Base-by-base conservation (phyloP, 2,329 filamentous ascomycete genomes). In the Didymella glomerata region DNA sequence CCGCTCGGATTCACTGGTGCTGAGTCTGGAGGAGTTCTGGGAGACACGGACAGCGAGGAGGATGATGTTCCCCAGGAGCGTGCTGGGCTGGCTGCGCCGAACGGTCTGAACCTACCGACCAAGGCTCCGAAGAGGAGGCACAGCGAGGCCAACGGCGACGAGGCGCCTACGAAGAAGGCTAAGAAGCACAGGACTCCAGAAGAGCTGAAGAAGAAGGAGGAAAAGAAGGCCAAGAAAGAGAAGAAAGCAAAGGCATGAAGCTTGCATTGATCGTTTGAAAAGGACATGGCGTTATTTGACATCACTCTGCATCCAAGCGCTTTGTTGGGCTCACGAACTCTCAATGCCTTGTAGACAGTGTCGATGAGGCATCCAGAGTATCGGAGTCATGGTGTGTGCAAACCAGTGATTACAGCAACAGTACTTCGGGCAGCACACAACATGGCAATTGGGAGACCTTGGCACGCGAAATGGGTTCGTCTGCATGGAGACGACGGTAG, bases 1-100 rank as follows among this genome's bases (percentile, higher is more conserved):
- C 90, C 90, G 1, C 84, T 89, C 44, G 90, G 90, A 14, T 83
- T 83, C 63, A 51, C 54, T 4, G 81, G 81, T 4, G 58, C 68
- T 11, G 81, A 80, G 25, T 77, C 77, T 28, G 74, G 73, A 28
- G 82, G 77, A 25, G 77, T 58, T 18, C 76, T 81, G 66, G 84
- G 69, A 13, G 76, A 73, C 22, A 77, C 75, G 6, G 79, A 80
- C 16, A 74, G 72, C 48, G 81, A 81, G 20, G 76, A 73, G 13
- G 80, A 83, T n/a, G 41, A 44, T 4, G 51, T 60, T 5, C 52
- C 57, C 1, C 5, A 80, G 80, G 52, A 52, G 22, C 65, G 49
- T n/a, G 69, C 70, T 36, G 71, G 68, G 30, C 57, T 72, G 13
- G 69, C 61, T 9, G 62, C 67, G 18, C 68, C 68, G 6, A 66